A percentile compares a stretch with the other conserved stretches of the same genome.
phyloP scores from a whole-genome alignment of 257 asterid genomes.

The Eustoma russellianum region DNA sequence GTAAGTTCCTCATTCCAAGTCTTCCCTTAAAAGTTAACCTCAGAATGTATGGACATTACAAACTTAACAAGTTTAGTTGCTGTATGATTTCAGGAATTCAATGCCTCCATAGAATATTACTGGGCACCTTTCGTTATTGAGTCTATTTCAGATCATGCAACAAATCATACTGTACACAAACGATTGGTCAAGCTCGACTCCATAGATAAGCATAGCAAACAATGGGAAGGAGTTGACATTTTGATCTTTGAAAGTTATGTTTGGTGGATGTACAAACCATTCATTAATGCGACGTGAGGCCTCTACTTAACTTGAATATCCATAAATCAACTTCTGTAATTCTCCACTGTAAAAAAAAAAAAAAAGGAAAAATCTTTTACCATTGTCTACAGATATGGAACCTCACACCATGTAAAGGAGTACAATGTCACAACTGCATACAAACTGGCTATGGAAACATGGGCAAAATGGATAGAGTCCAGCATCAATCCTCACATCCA shows the following conservation, averaged over 20 bases:
- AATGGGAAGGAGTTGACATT: slow-evolving; percentile 70
- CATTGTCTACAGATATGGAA: slow-evolving; percentile 41
- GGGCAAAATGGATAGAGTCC: slow-evolving; percentile 74
- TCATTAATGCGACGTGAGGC: slow-evolving; percentile 66
- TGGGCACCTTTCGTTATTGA: slow-evolving; percentile 95
- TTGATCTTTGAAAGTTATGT: slow-evolving; percentile 80
- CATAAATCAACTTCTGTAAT: background rate
- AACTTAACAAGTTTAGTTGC: background rate
- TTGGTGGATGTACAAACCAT: slow-evolving; percentile 95
- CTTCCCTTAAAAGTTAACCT: too few relatives aligned
- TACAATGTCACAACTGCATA: slow-evolving; percentile 69
- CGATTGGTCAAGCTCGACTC: slow-evolving; percentile 74
- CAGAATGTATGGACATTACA: background rate
- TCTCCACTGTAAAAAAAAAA: background rate
- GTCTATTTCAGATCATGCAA: slow-evolving; percentile 80
- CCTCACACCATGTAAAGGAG: slow-evolving; percentile 38
- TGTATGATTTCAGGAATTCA: slow-evolving; percentile 44
- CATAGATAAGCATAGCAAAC: slow-evolving; percentile 50
- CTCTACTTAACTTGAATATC: background rate
- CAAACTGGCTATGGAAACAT: slow-evolving; percentile 64
- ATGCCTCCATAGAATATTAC: slow-evolving; percentile 76
- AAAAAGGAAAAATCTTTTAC: too few relatives aligned
- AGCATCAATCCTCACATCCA: slow-evolving; percentile 37
- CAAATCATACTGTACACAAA: slow-evolving; percentile 56
- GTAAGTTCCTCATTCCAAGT: slow-evolving; percentile 18